A percentile compares a stretch with the other conserved stretches of the same genome.
Conservation (phyloP, 345 rosid species). For the Ceriops zippeliana region DNA sequence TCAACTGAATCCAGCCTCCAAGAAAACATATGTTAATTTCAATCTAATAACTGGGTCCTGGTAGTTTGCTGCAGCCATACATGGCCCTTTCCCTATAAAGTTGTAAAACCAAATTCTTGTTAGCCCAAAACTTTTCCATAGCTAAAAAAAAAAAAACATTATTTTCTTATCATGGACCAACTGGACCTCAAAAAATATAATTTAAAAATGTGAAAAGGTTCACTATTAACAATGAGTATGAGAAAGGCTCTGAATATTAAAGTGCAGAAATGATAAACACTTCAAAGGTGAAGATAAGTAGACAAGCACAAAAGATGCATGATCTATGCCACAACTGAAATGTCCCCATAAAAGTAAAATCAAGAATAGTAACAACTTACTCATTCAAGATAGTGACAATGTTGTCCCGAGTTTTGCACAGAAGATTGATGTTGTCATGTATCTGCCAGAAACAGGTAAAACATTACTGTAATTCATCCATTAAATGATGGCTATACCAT, state of each 20-base stretch:
- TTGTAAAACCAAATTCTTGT: too few species aligned
- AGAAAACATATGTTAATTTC: too few species aligned
- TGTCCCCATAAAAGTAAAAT: background rate
- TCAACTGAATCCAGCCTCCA: too few species aligned
- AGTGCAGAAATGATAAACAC: background rate
- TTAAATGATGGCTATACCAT: background rate
- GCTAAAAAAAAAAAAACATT: too few species aligned
- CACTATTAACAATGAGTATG: background rate
- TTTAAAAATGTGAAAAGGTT: background rate
- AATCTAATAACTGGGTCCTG: too few species aligned
- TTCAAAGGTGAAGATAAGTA: background rate
- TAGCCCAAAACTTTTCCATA: too few species aligned
- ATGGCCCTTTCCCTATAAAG: too few species aligned
- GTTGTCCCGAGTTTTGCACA: constrained; percentile 64
- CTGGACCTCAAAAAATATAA: too few species aligned
- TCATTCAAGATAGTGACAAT: constrained; percentile 64
- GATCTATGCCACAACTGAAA: background rate
- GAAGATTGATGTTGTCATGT: constrained; percentile 57
- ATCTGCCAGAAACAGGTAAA: constrained; percentile 37
- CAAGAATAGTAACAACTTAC: constrained; percentile 33
- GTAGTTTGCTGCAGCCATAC: too few species aligned
- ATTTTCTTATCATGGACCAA: too few species aligned
- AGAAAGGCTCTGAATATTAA: background rate
- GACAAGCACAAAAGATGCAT: background rate
- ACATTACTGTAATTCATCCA: background rate